Base-by-base conservation (phyloP, 2,329 filamentous ascomycete species). In the Mycosphaerella sp. region DNA sequence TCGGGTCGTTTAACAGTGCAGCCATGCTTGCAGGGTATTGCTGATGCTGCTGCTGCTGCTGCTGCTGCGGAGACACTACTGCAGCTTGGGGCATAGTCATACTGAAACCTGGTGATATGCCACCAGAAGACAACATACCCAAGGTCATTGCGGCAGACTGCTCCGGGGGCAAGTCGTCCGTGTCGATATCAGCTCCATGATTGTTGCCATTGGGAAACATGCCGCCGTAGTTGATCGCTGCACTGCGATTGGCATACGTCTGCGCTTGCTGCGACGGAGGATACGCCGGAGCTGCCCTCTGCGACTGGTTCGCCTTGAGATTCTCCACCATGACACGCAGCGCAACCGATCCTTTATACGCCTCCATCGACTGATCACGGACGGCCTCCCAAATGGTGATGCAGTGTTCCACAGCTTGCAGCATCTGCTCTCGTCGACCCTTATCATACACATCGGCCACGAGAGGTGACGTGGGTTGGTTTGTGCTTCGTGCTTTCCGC, bases 251-350 rank as follows among this genome's bases (percentile, higher is more conserved):
- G 12, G 47, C 21, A 32, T 47, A 47, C 32, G 48, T 36, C 26
- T 53, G 47, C 32, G 26, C 38, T 21, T 55, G 48, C 31, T 55
- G 53, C 48, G 58, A 55, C 31, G 57, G 56, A 29, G 66, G 3
- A 21, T 57, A 53, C 11, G 44, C 42, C 34, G 45, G 39, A 31
- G 48, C 42, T 6, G 29, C 45, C 40, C 54, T 57, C 2, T 51
- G 51, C 2, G 29, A 55, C 21, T 69, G 69, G 8, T 79, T 75
- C 53, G 73, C 74, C 63, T 80, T 84, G 51, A 96, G 78, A 69
- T 93, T 93, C 32, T 83, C 79, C 43, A 97, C 73, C 81, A 97
- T 90, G 48, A 96, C 83, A 21, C 83, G 84, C n/a, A 97, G 76
- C 23, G 92, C 80, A 41, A 82, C 83, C 40, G 83, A 83, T 1